A percentile compares a stretch with the other conserved stretches of the same genome.
Conservation (phyloP, 2,329 filamentous ascomycete genomes). For the Neofusicoccum sp. region DNA sequence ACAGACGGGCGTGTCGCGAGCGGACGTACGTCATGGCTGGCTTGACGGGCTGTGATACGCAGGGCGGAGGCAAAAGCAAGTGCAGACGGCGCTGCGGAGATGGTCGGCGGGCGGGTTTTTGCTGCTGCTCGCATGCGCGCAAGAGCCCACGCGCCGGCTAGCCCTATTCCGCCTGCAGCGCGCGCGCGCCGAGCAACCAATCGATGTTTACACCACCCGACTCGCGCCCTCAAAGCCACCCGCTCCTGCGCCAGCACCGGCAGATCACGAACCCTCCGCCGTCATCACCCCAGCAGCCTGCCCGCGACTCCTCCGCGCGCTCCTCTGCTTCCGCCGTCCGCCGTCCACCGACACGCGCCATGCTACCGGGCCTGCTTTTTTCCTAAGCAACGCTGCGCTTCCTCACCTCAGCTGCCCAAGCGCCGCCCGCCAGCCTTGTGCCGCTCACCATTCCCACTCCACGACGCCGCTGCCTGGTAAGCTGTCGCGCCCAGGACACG, state of each 20-base stretch:
- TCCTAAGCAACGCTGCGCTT: conserved; percentile 6
- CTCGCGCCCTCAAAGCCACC: conserved; percentile 7
- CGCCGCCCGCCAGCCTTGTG: conserved; percentile 11
- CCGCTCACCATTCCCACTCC: conserved; percentile 1
- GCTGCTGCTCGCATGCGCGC: conserved; percentile 2
- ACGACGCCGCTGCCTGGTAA: conserved; percentile 2
- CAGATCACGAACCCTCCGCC: conserved; percentile 8
- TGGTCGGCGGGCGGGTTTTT: neutral
- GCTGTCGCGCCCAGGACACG: neutral
- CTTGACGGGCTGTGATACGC: neutral
- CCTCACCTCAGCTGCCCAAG: conserved; percentile 3
- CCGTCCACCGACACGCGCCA: conserved; percentile 5
- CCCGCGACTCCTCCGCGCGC: neutral
- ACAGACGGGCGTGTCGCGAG: no score
- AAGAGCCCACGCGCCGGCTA: conserved; percentile 10
- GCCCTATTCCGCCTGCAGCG: neutral
- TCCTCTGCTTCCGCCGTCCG: neutral
- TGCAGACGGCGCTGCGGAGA: neutral
- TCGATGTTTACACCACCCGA: conserved; percentile 16
- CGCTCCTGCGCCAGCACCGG: conserved; percentile 14
- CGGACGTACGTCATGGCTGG: conserved; percentile 6
- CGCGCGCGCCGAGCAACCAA: conserved; percentile 1
- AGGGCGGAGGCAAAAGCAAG: neutral
- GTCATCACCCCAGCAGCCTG: conserved; percentile 4
- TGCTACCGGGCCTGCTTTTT: conserved; percentile 14